Evolutionary conservation across 139 green algal genomes (phyloP), one percentile per base, ranked within the genome.

Genomic region (Coelastrella sp.): DNA sequence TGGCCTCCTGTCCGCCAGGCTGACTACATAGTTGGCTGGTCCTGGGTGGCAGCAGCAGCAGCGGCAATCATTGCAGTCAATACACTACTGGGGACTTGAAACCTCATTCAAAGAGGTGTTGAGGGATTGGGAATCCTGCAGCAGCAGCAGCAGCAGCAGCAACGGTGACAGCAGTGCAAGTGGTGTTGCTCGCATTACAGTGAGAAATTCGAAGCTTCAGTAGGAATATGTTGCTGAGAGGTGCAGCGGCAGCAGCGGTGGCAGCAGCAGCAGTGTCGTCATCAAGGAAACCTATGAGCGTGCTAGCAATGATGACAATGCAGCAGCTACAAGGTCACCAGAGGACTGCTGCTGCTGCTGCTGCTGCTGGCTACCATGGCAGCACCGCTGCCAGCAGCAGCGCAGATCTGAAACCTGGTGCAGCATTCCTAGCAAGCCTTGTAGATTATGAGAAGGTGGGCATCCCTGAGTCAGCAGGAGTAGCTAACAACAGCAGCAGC

Each of bases 401-500:
- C 48, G 60, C 60, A 64, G 77, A 63, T 69, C 34, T 38, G 32
- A 5, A 40, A 25, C 41, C 60, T 19, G 78, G 78, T 37, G 35
- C 45, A 13, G 41, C 27, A 0, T 84, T 75, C 4, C 60, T 94
- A 25, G 41, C 87, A 5, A 32, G 67, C 1, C 78, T 96, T 4
- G 53, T 89, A 1, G 93, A 97, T 83, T 89, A 93, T 80, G 94
- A 98, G 79, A 74, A 85, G 35, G 74, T 77, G 3, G 95, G 95
- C n/a, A 81, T 98, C 4, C 95, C 95, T 4, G 38, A 80, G 7
- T 81, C 69, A 6, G 92, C 94, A 2, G 94, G 94, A 57, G 92
- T 84, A 3, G 74, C 84, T 35, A n/a, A 27, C 62, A 45, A 23
- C 64, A 45, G 48, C 67, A 21, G 78, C 78, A 35, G 78, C 53